phyloP scores from a whole-genome alignment of 352 stramenopile species.

The Phytophthora cactorum region DNA sequence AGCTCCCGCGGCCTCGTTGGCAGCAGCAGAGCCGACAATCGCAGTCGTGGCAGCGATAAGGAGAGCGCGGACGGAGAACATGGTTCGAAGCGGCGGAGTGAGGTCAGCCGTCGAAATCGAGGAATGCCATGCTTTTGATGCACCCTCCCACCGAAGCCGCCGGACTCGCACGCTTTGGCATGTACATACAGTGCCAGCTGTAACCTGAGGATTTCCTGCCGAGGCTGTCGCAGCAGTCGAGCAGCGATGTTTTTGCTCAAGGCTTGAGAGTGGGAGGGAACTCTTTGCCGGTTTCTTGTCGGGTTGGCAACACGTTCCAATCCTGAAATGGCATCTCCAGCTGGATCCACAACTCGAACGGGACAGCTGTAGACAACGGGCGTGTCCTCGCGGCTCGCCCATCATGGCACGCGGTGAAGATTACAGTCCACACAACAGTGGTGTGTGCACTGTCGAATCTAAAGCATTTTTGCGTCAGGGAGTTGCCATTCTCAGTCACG shows the following conservation, averaged over 20 bases:
- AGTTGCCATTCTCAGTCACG: background rate
- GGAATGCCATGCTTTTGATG: conserved; percentile 8
- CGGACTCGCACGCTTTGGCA: conserved; percentile 22
- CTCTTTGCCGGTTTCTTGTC: background rate
- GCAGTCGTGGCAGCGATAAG: conserved; percentile 16
- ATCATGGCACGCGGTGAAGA: background rate
- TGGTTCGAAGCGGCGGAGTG: conserved; percentile 16
- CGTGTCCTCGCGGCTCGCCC: conserved; percentile 11
- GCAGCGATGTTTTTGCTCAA: conserved; percentile 1
- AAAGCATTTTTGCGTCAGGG: background rate
- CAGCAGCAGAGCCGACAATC: conserved; percentile 21
- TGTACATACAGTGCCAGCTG: conserved; percentile 4
- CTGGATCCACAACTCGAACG: conserved; percentile 25
- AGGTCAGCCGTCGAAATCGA: conserved; percentile 20
- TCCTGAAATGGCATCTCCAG: conserved; percentile 28
- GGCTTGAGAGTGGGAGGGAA: background rate
- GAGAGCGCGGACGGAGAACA: conserved; percentile 28
- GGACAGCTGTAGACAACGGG: conserved; percentile 29
- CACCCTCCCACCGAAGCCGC: background rate
- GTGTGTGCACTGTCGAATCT: background rate
- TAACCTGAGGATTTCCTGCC: conserved; percentile 10
- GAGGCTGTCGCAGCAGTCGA: conserved; percentile 26
- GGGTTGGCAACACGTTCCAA: conserved; percentile 24
- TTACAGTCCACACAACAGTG: no score
- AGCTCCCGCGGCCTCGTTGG: conserved; percentile 31